phyloP scores from a whole-genome alignment of 352 stramenopile genomes.

The Phytophthora aleatoria region DNA sequence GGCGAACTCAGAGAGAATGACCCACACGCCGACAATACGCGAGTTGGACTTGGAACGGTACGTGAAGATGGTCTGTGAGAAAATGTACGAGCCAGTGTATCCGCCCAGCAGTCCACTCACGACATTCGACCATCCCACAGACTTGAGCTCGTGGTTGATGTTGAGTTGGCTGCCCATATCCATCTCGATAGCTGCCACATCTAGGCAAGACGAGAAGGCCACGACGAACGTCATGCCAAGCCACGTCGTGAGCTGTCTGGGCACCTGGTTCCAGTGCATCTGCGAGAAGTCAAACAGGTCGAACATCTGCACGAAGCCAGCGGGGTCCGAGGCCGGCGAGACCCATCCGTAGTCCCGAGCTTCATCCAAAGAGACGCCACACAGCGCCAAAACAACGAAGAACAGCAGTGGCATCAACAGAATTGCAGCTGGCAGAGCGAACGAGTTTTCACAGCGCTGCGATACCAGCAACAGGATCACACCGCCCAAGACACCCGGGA shows the following conservation, averaged over 20 bases:
- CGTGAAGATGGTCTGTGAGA: conserved; percentile 98
- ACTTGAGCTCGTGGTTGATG: conserved; percentile 95
- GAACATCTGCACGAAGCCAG: conserved; percentile 75
- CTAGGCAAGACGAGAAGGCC: conserved; percentile 96
- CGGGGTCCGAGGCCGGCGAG: conserved; percentile 61
- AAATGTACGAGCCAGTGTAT: conserved; percentile 99
- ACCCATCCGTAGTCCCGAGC: conserved; percentile 93
- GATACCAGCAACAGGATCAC: conserved; percentile 84
- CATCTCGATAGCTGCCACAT: conserved; percentile 98
- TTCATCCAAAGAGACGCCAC: conserved; percentile 87
- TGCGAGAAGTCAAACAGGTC: conserved; percentile 92
- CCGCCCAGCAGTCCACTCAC: conserved; percentile 95
- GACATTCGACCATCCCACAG: conserved; percentile 96
- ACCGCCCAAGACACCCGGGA: conserved; percentile 85
- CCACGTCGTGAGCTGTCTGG: conserved; percentile 91
- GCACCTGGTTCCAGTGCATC: conserved; percentile 91
- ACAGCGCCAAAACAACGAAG: conserved; percentile 86
- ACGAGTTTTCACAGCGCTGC: conserved; percentile 79
- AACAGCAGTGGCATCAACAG: conserved; percentile 91
- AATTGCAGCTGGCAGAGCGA: conserved; percentile 81
- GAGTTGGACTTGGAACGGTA: conserved; percentile 92
- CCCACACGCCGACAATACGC: conserved; percentile 89
- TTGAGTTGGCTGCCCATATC: conserved; percentile 94
- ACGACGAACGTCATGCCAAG: conserved; percentile 98
- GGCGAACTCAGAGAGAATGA: conserved; percentile 89